Evolutionary conservation across 768 basidiomycete genomes (phyloP), one percentile per base, ranked within the genome.

Genomic region (Kwoniella bestiolae): DNA sequence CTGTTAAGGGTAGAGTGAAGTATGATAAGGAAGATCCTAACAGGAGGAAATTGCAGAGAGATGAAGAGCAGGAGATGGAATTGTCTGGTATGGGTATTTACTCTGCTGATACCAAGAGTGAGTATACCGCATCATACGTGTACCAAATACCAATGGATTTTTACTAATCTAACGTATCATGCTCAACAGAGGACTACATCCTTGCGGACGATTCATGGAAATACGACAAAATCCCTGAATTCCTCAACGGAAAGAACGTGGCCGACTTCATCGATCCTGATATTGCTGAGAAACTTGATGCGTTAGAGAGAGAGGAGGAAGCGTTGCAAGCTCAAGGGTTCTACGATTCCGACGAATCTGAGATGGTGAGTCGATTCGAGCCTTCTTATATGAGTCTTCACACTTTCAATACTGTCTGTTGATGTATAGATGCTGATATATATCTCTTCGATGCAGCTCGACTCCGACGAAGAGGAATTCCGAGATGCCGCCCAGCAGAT

Each of bases 191-290:
- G 85, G 87, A 92, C 81, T 98, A 96, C 82, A 63, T 96, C 28
- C 87, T 99, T 64, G 85, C 87, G 25, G 88, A 96, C 78, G 88
- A 90, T 38, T 89, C 91, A 47, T 99, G 96, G 96, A 99, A 96
- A 84, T 84, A 87, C 83, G 96, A 99, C 77, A 85, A 87, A 70
- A 90, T 98, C n/a, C 96, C 96, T n/a, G 96, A 99, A 81, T 91
- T 99, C 76, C 88, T 92, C 89, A 88, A 97, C 71, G 96, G 96
- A 83, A 97, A 97, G 86, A 99, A 99, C 83, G 83, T 98, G 57
- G 95, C 94, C 25, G 96, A 99, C 84, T 99, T 99, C 68, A 91
- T 98, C 81, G 95, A 98, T 81, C 90, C 93, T 23, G 96, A 99
- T 76, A 98, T 99, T 66, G 89, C 88, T 21, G 94, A 94, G 82